These are phyloP conservation scores for Mycosphaerella arachidis DNA, from an alignment of 2,329 filamentous ascomycete genomes.

Conservation along the genomic window DNA sequence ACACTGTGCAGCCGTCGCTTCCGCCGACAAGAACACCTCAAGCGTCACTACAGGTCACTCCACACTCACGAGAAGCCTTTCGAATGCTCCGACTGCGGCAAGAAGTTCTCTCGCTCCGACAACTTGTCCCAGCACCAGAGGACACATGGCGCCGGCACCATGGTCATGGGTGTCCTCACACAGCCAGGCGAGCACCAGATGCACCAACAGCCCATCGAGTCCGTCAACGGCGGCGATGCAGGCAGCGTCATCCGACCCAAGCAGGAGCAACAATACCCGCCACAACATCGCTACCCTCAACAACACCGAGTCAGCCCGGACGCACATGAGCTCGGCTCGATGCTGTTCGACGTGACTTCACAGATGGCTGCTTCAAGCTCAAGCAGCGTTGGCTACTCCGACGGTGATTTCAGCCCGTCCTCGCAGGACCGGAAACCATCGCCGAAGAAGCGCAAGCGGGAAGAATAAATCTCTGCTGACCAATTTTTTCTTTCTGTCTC, in stretches of 20 bases:
- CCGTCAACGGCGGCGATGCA: slow-evolving; percentile 33
- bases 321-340: slow-evolving; percentile 64
- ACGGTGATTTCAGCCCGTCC: slow-evolving; percentile 22
- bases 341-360: slow-evolving; percentile 71
- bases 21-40: slow-evolving; percentile 95
- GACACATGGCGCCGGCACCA: slow-evolving; percentile 84
- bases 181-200: slow-evolving; percentile 27
- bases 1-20: slow-evolving; percentile 95
- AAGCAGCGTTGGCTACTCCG: slow-evolving; percentile 35
- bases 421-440: slow-evolving; percentile 31
- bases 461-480: slow-evolving; percentile 31
- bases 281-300: slow-evolving; percentile 19
- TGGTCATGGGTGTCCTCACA: slow-evolving; percentile 77
- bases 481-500: neutral
- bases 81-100: slow-evolving; percentile 93
- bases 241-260: slow-evolving; percentile 34
- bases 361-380: slow-evolving; percentile 61
- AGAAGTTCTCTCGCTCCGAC: slow-evolving; percentile 98
- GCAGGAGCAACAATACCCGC: slow-evolving; percentile 28
- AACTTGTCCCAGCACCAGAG: slow-evolving; percentile 94
- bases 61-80: slow-evolving; percentile 99
- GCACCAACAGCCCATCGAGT: slow-evolving; percentile 29
- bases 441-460: slow-evolving; percentile 41
- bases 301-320: slow-evolving; percentile 43
- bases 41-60: slow-evolving; percentile 96